These are phyloP conservation scores for Chenopodium berlandieri DNA, from an alignment of 148 eudicot genomes.

Conservation along the genomic window DNA sequence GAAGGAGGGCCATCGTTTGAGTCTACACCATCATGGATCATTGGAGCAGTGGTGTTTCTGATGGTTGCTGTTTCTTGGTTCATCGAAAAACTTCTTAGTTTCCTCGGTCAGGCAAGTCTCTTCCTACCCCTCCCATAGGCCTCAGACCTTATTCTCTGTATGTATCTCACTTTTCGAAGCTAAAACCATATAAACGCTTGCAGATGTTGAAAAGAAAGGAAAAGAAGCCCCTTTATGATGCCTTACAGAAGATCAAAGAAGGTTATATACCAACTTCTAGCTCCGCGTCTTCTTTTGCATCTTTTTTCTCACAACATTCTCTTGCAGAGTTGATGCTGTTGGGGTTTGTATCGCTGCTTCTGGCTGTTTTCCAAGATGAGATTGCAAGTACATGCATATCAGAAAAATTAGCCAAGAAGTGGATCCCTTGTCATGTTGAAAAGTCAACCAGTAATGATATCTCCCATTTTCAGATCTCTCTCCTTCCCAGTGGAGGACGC, in stretches of 20 bases:
- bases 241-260: constrained; percentile 32
- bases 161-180: background rate
- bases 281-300: background rate
- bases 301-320: background rate
- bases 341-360: constrained; percentile 35
- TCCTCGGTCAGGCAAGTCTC: constrained; percentile 24
- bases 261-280: constrained; percentile 11
- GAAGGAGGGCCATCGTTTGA: constrained; percentile 31
- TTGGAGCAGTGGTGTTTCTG: constrained; percentile 27
- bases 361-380: constrained; percentile 30
- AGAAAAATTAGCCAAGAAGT: background rate
- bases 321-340: constrained; percentile 35
- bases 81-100: constrained; percentile 26
- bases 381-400: constrained; percentile 23
- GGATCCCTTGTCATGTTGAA: constrained; percentile 31
- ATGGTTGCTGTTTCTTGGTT: constrained; percentile 26
- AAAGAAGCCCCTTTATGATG: constrained; percentile 28
- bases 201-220: constrained; percentile 25
- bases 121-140: background rate
- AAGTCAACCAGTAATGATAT: background rate
- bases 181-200: background rate
- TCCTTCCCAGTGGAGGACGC: background rate
- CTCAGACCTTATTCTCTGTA: background rate
- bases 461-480: constrained; percentile 8
- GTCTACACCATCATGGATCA: constrained; percentile 34